A percentile compares a stretch with the other conserved stretches of the same genome.
phyloP scores from a whole-genome alignment of 164 flowering plant species.

The Magnolia officinalis region DNA sequence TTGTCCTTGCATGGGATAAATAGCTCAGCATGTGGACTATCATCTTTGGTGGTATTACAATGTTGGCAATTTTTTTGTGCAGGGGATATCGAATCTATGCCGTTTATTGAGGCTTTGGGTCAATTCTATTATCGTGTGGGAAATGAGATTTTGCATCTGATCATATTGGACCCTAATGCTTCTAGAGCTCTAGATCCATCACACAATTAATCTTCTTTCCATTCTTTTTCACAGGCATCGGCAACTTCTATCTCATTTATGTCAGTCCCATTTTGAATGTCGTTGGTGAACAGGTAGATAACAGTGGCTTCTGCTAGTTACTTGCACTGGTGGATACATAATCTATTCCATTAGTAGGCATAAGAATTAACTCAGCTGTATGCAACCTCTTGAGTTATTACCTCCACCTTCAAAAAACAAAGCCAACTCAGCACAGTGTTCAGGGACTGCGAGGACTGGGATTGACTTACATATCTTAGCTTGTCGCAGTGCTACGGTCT shows the following conservation, averaged over 20 bases:
- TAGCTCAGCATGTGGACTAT: neutral
- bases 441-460: constrained; percentile 78
- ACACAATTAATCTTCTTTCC: neutral
- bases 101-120: constrained; percentile 87
- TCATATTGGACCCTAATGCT: neutral
- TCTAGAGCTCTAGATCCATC: neutral
- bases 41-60: neutral
- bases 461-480: too few relatives aligned
- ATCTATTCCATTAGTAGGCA: neutral
- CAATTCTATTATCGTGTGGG: constrained; percentile 93
- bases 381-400: neutral
- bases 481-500: too few relatives aligned
- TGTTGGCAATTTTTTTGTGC: constrained; percentile 21
- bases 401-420: constrained; percentile 63
- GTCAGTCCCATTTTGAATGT: constrained; percentile 91
- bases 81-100: constrained; percentile 98
- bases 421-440: constrained; percentile 96
- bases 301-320: neutral
- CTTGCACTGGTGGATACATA: neutral
- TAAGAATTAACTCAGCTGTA: neutral
- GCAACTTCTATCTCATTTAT: constrained; percentile 88
- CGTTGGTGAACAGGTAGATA: constrained; percentile 87
- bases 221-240: constrained; percentile 47
- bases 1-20: neutral
- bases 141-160: constrained; percentile 20